Conservation (phyloP, 1,284 basidiomycete genomes). For the Apiotrichum mycotoxinovorans region DNA sequence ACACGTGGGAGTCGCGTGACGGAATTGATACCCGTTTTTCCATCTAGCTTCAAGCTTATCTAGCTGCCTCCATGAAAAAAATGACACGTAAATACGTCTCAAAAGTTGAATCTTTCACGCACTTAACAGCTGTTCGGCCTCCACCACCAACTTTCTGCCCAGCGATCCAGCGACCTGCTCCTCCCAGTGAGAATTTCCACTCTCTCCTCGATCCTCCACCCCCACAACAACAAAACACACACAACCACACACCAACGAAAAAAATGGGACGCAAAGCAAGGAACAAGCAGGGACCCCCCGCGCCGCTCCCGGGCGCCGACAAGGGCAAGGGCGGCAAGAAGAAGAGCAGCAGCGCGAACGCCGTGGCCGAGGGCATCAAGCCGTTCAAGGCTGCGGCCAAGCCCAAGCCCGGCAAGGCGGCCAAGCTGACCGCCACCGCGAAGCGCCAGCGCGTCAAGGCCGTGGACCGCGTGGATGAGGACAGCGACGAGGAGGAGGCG, state of each 20-base stretch:
- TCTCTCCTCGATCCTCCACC: not conserved
- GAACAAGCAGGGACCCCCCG: slow-evolving; percentile 79
- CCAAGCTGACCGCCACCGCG: slow-evolving; percentile 29
- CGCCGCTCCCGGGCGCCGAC: slow-evolving; percentile 55
- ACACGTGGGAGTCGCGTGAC: too few species aligned
- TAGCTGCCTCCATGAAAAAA: too few species aligned
- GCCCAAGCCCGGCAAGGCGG: slow-evolving; percentile 14
- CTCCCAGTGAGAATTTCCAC: not conserved
- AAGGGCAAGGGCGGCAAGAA: slow-evolving; percentile 29
- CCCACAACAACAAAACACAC: not conserved
- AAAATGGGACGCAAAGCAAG: slow-evolving; percentile 85
- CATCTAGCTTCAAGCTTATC: too few species aligned
- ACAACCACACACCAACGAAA: not conserved
- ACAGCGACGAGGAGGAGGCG: slow-evolving; percentile 47
- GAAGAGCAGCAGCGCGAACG: slow-evolving; percentile 26
- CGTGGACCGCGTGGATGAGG: slow-evolving; percentile 40
- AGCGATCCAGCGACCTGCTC: not conserved
- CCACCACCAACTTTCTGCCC: too few species aligned
- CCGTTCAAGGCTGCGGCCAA: slow-evolving; percentile 21
- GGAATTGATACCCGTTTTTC: too few species aligned
- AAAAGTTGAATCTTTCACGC: too few species aligned
- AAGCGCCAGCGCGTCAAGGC: slow-evolving; percentile 28
- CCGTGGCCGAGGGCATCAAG: slow-evolving; percentile 21
- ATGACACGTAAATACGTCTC: not conserved
- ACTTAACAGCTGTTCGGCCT: too few species aligned